A percentile compares a stretch with the other conserved stretches of the same genome.
These are phyloP conservation scores for Vaccinium darrowii DNA, from an alignment of 148 eudicot species.

Conservation along the genomic window DNA sequence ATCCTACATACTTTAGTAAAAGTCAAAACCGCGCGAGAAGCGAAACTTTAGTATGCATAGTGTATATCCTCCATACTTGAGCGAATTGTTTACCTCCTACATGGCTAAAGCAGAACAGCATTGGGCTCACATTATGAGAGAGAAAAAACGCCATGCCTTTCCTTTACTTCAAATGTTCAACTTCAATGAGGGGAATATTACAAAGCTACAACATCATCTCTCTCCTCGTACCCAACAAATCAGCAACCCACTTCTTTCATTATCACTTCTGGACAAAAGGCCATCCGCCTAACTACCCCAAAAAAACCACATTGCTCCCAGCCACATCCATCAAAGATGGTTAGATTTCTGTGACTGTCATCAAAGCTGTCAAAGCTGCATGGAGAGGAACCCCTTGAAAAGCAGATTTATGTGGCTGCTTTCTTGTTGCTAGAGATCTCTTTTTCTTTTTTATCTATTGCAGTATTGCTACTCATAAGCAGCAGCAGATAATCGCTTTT, in stretches of 20 bases:
- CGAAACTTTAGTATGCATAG: no score
- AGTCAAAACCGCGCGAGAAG: background rate
- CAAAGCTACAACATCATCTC: background rate
- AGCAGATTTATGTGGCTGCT: background rate
- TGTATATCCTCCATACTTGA: background rate
- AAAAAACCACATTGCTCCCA: background rate
- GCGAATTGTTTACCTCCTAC: background rate
- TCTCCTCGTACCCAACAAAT: background rate
- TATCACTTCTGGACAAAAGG: background rate
- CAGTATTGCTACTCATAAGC: background rate
- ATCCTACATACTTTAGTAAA: no score
- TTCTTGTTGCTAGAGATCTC: background rate
- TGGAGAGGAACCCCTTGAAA: background rate
- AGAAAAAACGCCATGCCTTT: background rate
- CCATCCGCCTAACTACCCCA: background rate
- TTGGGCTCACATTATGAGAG: background rate
- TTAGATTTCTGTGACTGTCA: background rate
- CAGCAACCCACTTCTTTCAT: background rate
- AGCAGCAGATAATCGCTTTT: background rate
- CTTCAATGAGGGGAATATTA: background rate
- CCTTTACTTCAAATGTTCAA: background rate
- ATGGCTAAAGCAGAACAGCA: background rate
- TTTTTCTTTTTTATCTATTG: background rate
- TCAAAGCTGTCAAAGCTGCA: background rate
- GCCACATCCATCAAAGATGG: background rate